Evolutionary conservation across 176 grass and related monocot species (phyloP), one percentile per base, ranked within the genome.

Genomic region (Rhipidocladum racemiflorum): DNA sequence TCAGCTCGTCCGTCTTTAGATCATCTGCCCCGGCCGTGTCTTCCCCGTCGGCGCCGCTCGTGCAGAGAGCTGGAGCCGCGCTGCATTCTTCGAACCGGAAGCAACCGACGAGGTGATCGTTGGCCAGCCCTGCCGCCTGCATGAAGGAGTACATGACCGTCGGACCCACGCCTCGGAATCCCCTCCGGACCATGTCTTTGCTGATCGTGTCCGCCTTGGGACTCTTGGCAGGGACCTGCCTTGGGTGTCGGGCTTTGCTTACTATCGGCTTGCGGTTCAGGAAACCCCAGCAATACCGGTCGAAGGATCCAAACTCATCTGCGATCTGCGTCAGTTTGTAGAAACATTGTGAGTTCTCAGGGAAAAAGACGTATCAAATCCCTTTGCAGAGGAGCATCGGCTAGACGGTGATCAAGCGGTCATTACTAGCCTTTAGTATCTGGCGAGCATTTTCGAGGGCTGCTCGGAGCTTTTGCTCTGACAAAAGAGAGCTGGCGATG

Each of bases 61-160:
- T 20, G 76, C 28, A 40, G 51, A 51, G 83, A 28, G 60, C 72
- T 73, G 79, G 75, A 64, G 51, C 21, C 13, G 69, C 75, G 18
- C 61, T 65, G 62, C 92, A 99, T 87, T 95, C 89, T 75, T 87
- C 79, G 23, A 89, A 93, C 42, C 91, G 82, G 88, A 90, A 99
- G 74, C 96, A 95, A 84, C 80, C 80, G 79, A 87, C 85, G 42
- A 99, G 88, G 86, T 99, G 96, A 61, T 99, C 91, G 60, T 93
- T 95, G 56, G 91, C 93, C 27, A 95, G 83, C 27, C 96, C 96
- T 44, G 96, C 92, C 59, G 75, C 96, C 80, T 99, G 96, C 92
- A 95, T 95, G 83, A 99, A 99, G 73, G 89, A 99, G 80, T 99
- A 95, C 80, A 95, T 84, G 9, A 95, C 85, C 0, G 91, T 93